These are phyloP conservation scores for Lanmaoa pseudosensibilis DNA, from an alignment of 768 basidiomycete species.

Conservation along the genomic window DNA sequence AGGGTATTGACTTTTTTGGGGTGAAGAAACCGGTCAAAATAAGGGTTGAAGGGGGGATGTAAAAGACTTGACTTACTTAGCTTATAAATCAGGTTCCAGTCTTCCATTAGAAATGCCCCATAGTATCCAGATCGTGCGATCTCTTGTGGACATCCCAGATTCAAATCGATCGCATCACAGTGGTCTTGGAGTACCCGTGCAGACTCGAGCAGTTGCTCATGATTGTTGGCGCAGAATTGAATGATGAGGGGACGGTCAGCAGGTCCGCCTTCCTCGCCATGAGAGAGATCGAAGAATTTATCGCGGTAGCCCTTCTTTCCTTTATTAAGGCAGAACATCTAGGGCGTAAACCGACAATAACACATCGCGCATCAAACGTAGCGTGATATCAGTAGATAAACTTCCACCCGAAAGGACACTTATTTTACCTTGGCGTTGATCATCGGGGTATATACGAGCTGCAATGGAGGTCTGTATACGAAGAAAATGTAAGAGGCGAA, in stretches of 20 bases:
- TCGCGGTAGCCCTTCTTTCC: conserved; percentile 49
- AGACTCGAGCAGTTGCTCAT: conserved; percentile 71
- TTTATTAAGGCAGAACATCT: conserved; percentile 59
- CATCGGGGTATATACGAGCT: conserved; percentile 98
- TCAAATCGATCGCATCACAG: conserved; percentile 94
- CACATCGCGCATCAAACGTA: neutral
- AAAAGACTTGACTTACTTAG: conserved; percentile 54
- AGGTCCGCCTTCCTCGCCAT: conserved; percentile 79
- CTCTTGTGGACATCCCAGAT: conserved; percentile 93
- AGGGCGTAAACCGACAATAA: neutral
- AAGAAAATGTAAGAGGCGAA: neutral
- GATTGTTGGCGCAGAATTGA: conserved; percentile 93
- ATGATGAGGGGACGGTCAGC: conserved; percentile 83
- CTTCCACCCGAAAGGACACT: neutral
- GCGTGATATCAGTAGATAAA: neutral
- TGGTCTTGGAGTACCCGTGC: conserved; percentile 73
- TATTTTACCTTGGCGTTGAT: conserved; percentile 81
- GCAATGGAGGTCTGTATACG: neutral
- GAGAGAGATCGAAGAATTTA: conserved; percentile 63
- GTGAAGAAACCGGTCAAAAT: neutral
- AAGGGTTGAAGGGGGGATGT: neutral
- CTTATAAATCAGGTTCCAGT: conserved; percentile 85
- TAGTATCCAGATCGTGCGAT: conserved; percentile 88
- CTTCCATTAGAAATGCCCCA: conserved; percentile 90
- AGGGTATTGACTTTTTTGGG: conserved; percentile 70